A percentile compares a stretch with the other conserved stretches of the same genome.
These are phyloP conservation scores for Ichthyophthirius multifiliis DNA, from an alignment of 169 alveolate genomes.

Conservation along the genomic window DNA sequence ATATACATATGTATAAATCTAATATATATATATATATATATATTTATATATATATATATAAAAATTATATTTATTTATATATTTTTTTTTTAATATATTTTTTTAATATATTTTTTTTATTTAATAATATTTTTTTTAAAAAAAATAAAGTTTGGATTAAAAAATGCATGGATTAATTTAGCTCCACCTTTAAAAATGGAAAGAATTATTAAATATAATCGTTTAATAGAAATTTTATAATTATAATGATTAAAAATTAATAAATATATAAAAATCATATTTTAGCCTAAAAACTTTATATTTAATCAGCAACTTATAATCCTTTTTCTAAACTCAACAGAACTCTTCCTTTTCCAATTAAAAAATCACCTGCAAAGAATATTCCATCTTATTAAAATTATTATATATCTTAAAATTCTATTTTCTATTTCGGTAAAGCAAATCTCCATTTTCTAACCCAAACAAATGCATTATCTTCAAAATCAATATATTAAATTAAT, in stretches of 20 bases:
- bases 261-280: no score
- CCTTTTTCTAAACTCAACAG: not conserved
- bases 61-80: not conserved
- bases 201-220: slow-evolving; percentile 32
- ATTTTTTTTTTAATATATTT: not conserved
- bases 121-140: not conserved
- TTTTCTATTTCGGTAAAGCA: not conserved
- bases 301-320: not conserved
- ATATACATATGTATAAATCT: not conserved
- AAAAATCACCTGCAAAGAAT: slow-evolving; percentile 5
- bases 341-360: slow-evolving; percentile 10
- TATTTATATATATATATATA: not conserved
- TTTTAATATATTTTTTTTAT: not conserved
- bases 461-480: not conserved
- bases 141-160: slow-evolving; percentile 12
- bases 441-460: not conserved
- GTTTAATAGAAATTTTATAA: slow-evolving; percentile 6
- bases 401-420: not conserved
- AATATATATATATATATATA: not conserved
- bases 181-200: slow-evolving; percentile 29
- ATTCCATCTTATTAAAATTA: not conserved
- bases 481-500: not conserved
- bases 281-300: not conserved
- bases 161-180: slow-evolving; percentile 11
- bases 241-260: not conserved